Evolutionary conservation across 345 rosid species (phyloP), one percentile per base, ranked within the genome.

Genomic region (Microthlaspi erraticum): DNA sequence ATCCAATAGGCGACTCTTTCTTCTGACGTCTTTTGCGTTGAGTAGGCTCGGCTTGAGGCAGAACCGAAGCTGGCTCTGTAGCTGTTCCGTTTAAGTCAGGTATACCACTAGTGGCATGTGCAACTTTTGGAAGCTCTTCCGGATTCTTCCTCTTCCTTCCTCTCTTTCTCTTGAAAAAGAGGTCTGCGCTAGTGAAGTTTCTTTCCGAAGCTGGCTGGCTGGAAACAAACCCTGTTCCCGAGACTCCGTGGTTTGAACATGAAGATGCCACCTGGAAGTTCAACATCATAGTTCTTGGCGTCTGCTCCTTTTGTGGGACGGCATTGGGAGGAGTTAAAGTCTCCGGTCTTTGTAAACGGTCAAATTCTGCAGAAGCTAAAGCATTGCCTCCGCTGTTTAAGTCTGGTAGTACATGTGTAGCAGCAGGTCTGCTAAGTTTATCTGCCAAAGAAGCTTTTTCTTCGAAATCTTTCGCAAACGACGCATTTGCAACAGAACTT

Each of bases 41-140:
- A 36, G 58, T 78, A 57, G 81, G 69, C 73, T 79, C 82, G 42
- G 8, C 81, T 37, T 61, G 65, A 56, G 85, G 72, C 12, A 51
- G 14, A 38, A 57, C 60, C 33, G 60, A 34, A 63, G 51, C 59
- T 42, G 80, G 60, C 62, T 77, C 83, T 55, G 56, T 63, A 60
- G 46, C 66, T 60, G 72, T 81, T 60, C 96, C 86, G 42, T 85
- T 86, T 77, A 89, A 75, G 74, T 86, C 93, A 1, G 92, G 90
- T 76, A 86, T 76, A n/a, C 72, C 74, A 50, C 70, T 74, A 52
- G 34, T 52, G 46, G 62, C 64, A 38, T 67, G 68, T 23, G 12
- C 52, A 23, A 66, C 58, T 51, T 46, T 66, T 18, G 45, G 39
- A 65, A 17, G 64, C 61, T 58, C 82, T 29, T 76, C 50, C 68